Percentiles rank a stretch among this genome's conserved stretches.
These are phyloP conservation scores for Penicillium verrucosum DNA, from an alignment of 2,329 filamentous ascomycete genomes.

Conservation along the genomic window DNA sequence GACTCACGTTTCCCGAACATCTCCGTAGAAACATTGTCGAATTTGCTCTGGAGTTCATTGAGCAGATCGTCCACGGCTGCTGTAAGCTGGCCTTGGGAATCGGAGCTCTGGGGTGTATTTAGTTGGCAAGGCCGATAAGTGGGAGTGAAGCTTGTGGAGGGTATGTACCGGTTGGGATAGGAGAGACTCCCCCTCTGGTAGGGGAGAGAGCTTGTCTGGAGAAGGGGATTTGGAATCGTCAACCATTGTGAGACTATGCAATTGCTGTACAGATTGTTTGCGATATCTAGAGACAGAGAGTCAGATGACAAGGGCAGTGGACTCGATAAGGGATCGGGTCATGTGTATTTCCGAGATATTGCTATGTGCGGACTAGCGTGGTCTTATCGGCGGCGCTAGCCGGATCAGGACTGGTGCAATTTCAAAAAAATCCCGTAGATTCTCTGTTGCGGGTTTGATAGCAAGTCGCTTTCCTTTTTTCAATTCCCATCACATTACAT, in stretches of 20 bases:
- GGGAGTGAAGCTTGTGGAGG: not conserved
- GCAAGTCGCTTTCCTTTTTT: constrained; percentile 10
- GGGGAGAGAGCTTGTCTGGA: constrained; percentile 14
- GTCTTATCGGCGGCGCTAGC: constrained; percentile 26
- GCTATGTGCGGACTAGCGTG: constrained; percentile 4
- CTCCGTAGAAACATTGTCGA: constrained; percentile 78
- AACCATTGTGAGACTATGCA: constrained; percentile 18
- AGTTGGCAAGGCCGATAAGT: not conserved
- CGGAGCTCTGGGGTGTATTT: constrained; percentile 21
- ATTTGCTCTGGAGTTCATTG: constrained; percentile 80
- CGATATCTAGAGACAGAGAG: not conserved
- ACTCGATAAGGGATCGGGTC: constrained; percentile 28
- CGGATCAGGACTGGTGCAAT: constrained; percentile 19
- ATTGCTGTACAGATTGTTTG: not conserved
- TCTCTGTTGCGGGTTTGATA: constrained; percentile 17
- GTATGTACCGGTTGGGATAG: constrained; percentile 24
- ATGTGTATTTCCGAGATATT: constrained; percentile 22
- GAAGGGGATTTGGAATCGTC: constrained; percentile 19
- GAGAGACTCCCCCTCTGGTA: constrained; percentile 19
- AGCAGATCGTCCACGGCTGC: constrained; percentile 82
- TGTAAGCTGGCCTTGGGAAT: constrained; percentile 56
- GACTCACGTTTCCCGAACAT: constrained; percentile 81
- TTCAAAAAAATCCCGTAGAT: constrained; percentile 37
- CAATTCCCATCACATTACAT: constrained; percentile 8
- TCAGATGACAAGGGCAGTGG: not conserved